A percentile compares a stretch with the other conserved stretches of the same genome.
Evolutionary conservation across 176 grass and related monocot species (phyloP).

Genomic region (Carex myosuroides): DNA sequence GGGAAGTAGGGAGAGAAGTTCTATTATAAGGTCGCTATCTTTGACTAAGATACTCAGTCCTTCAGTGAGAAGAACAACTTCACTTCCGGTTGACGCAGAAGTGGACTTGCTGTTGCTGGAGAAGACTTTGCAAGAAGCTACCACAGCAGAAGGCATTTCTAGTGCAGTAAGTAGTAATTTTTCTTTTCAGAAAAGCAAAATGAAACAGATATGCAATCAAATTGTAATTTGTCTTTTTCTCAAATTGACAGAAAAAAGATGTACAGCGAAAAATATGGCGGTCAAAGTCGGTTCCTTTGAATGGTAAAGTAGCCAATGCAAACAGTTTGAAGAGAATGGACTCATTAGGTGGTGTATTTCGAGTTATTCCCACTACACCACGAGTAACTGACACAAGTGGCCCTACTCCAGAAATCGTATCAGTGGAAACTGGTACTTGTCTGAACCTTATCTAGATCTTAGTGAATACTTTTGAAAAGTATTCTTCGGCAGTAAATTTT

Average conservation of each 20-base stretch:
- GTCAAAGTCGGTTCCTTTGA: constrained; percentile 67
- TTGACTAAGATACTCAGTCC: constrained; percentile 45
- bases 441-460: background rate
- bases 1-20: constrained; percentile 33
- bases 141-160: background rate
- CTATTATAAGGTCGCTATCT: constrained; percentile 32
- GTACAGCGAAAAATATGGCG: constrained; percentile 46
- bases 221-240: background rate
- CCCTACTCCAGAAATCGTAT: constrained; percentile 26
- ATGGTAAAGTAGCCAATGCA: constrained; percentile 34
- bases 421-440: constrained; percentile 37
- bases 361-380: constrained; percentile 54
- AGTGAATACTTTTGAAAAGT: background rate
- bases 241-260: constrained; percentile 31
- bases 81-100: constrained; percentile 28
- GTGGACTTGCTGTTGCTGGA: background rate
- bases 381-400: constrained; percentile 8
- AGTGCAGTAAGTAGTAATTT: constrained; percentile 25
- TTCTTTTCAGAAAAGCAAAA: background rate
- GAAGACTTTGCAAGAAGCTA: constrained; percentile 1
- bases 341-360: constrained; percentile 59
- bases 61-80: constrained; percentile 37
- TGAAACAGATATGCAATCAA: background rate
- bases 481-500: background rate
- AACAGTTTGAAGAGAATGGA: constrained; percentile 86